Percentiles rank a stretch among this genome's conserved stretches.
These are phyloP conservation scores for Brassica balearica DNA, from an alignment of 441 rosid species.

Conservation along the genomic window DNA sequence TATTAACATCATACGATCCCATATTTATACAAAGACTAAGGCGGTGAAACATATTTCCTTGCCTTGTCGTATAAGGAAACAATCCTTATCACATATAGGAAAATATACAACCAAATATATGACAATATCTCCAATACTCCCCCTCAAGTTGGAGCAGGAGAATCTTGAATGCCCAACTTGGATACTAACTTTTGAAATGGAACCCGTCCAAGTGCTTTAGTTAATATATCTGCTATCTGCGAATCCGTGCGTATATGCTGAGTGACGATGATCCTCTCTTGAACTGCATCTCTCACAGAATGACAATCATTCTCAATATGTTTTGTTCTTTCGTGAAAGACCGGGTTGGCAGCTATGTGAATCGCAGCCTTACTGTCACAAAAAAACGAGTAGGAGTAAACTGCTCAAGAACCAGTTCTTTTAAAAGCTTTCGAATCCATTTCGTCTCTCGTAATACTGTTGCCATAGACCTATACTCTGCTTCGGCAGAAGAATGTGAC, in stretches of 20 bases:
- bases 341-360: background rate
- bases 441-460: background rate
- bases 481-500: background rate
- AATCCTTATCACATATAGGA: background rate
- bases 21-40: background rate
- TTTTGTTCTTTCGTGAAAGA: background rate
- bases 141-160: background rate
- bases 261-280: background rate
- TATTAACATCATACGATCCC: background rate
- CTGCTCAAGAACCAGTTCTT: background rate
- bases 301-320: background rate
- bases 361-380: background rate
- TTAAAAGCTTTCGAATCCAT: background rate
- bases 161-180: background rate
- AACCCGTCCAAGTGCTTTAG: background rate
- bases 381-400: background rate
- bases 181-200: background rate
- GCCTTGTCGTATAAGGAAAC: no score
- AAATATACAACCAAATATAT: background rate
- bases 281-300: background rate
- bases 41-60: background rate
- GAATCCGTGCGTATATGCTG: background rate
- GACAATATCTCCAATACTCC: background rate
- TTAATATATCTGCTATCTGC: background rate
- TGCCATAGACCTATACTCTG: background rate